Percentiles rank a stretch among this genome's conserved stretches.
Conservation (phyloP, 2,329 filamentous ascomycete species). For the Penicillium griseofulvum region DNA sequence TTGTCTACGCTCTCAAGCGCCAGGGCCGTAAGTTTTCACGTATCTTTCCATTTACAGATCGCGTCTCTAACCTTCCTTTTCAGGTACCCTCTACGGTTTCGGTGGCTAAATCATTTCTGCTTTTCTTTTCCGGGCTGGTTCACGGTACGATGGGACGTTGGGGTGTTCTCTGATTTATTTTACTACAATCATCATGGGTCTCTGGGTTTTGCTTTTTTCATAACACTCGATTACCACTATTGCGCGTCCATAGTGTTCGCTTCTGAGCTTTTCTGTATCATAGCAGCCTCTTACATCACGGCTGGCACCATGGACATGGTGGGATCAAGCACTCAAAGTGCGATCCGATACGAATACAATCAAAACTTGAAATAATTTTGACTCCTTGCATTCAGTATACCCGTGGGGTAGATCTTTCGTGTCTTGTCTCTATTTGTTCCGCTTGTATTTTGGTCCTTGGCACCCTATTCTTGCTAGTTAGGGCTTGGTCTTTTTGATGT, state of each 20-base stretch:
- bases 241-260: constrained; percentile 41
- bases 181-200: constrained; percentile 40
- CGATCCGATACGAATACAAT: constrained; percentile 41
- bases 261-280: constrained; percentile 43
- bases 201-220: constrained; percentile 44
- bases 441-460: neutral
- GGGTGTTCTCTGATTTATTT: constrained; percentile 43
- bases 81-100: constrained; percentile 79
- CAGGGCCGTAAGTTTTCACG: constrained; percentile 51
- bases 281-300: constrained; percentile 39
- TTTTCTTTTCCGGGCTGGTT: constrained; percentile 42
- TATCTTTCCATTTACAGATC: neutral
- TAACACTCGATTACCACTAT: constrained; percentile 39
- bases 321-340: constrained; percentile 27
- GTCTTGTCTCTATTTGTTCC: neutral
- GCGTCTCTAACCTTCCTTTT: constrained; percentile 19
- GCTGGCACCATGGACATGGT: constrained; percentile 36
- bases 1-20: constrained; percentile 63
- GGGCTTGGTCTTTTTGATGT: neutral
- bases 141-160: constrained; percentile 47
- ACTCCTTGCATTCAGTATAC: neutral
- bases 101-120: constrained; percentile 65
- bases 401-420: neutral
- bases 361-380: constrained; percentile 16
- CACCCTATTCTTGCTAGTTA: no score